Evolutionary conservation across 768 basidiomycete species (phyloP).

Genomic region (Arthromyces matolae): DNA sequence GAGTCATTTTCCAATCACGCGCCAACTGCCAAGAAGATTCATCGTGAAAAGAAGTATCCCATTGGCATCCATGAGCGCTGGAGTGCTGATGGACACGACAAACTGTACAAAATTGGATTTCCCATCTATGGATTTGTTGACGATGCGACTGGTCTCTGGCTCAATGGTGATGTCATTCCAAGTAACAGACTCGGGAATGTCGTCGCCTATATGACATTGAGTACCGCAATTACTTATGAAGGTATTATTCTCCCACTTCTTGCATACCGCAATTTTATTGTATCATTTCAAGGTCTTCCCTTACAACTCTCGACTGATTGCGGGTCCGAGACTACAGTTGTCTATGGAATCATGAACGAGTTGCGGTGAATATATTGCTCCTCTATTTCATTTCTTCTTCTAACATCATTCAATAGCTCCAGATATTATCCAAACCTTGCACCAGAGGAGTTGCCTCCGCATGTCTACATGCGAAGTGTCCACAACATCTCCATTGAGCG

Average conservation of each 20-base stretch:
- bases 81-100: conserved; percentile 29
- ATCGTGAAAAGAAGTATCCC: not conserved
- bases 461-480: conserved; percentile 27
- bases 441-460: conserved; percentile 23
- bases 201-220: conserved; percentile 23
- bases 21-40: not conserved
- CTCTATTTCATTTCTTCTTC: not conserved
- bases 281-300: not conserved
- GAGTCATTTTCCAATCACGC: not conserved
- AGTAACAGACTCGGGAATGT: conserved; percentile 5
- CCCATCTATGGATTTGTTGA: conserved; percentile 27
- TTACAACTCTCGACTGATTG: conserved; percentile 28
- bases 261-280: no score
- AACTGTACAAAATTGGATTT: conserved; percentile 37
- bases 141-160: conserved; percentile 5
- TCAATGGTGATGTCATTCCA: conserved; percentile 10
- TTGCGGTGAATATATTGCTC: not conserved
- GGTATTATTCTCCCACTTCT: conserved; percentile 18
- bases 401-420: conserved; percentile 12
- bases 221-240: conserved; percentile 23
- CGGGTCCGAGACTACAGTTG: conserved; percentile 31
- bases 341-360: conserved; percentile 20
- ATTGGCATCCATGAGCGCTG: not conserved
- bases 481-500: conserved; percentile 34
- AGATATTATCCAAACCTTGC: conserved; percentile 24